Base-by-base conservation (phyloP, 2,329 filamentous ascomycete species). In the Lachnellula subtilissima region DNA sequence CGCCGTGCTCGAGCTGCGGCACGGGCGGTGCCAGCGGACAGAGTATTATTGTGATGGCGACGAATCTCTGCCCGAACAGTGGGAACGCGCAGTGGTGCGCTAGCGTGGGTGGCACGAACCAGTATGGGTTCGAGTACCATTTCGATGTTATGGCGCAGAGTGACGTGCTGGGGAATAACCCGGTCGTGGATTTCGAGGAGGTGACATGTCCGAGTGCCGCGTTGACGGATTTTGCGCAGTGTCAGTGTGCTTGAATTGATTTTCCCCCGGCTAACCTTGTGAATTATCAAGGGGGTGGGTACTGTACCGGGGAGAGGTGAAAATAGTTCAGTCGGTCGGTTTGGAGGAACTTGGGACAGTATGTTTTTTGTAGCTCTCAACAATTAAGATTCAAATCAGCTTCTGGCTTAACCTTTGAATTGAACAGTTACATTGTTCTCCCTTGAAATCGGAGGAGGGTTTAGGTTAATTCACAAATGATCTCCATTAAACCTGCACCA, bases 51-150 rank as follows among this genome's bases (percentile, higher is more conserved):
- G 66, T 70, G 45, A 69, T 69, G 67, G 65, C 50, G 22, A 71
- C 69, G 19, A 73, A 73, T 52, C 62, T 73, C 6, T 73, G 71
- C 54, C 71, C 71, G 0, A 63, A 70, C 55, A 64, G 61, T 42
- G 69, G 71, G 14, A 73, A 73, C 47, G 63, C 64, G 48, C 57
- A 66, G 57, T 73, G 71, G 71, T 73, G 71, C 56, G 67, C 70
- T 3, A 50, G 52, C n/a, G 58, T 64, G 7, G 68, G 65, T n/a
- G 62, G 53, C 17, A 65, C 56, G 4, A 73, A 72, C 50, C 32
- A 67, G 3, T 72, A 72, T 54, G 70, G 70, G 3, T 73, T 67
- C 58, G 60, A 58, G 47, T 71, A 71, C 52, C 70, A 72, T 59
- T 73, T 72, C 52, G 71, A 72, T 59, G 72, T 73, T 53, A 70